phyloP scores from a whole-genome alignment of 768 basidiomycete genomes.

The Udeniomyces megalosporus region DNA sequence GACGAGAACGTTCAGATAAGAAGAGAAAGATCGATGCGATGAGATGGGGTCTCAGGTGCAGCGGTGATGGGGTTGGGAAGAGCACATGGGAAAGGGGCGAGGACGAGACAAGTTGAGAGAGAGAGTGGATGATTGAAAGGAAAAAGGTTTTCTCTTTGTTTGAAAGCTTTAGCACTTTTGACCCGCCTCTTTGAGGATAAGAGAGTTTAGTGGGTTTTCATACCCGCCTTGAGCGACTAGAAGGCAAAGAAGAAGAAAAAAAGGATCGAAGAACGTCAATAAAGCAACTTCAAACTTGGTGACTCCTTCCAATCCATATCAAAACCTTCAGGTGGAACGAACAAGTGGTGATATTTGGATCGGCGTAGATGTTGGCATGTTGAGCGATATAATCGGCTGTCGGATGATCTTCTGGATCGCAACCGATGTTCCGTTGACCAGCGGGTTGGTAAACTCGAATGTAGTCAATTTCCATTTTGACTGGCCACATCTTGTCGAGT shows the following conservation, averaged over 20 bases:
- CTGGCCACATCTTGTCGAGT: slow-evolving; percentile 5
- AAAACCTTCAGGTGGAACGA: neutral
- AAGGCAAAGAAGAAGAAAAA: neutral
- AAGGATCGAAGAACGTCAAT: neutral
- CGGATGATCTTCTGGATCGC: slow-evolving; percentile 62
- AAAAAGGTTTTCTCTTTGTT: neutral
- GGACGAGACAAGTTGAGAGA: neutral
- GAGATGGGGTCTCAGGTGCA: neutral
- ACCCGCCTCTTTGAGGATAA: neutral
- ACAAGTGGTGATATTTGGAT: slow-evolving; percentile 3
- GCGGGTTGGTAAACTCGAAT: neutral
- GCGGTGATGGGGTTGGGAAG: neutral
- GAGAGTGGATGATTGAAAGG: neutral
- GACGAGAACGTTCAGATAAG: neutral
- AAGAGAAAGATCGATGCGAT: neutral
- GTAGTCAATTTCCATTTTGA: slow-evolving; percentile 9
- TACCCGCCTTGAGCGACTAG: neutral
- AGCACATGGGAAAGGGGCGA: neutral
- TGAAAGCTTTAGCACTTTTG: neutral
- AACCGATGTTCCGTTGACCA: slow-evolving; percentile 41
- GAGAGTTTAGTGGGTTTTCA: neutral
- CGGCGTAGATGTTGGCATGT: slow-evolving; percentile 53
- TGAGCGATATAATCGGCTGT: slow-evolving; percentile 61
- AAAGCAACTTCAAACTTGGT: no score
- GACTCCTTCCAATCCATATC: neutral